Evolutionary conservation across 768 basidiomycete species (phyloP).

Genomic region (Hortiboletus flavorubellus): DNA sequence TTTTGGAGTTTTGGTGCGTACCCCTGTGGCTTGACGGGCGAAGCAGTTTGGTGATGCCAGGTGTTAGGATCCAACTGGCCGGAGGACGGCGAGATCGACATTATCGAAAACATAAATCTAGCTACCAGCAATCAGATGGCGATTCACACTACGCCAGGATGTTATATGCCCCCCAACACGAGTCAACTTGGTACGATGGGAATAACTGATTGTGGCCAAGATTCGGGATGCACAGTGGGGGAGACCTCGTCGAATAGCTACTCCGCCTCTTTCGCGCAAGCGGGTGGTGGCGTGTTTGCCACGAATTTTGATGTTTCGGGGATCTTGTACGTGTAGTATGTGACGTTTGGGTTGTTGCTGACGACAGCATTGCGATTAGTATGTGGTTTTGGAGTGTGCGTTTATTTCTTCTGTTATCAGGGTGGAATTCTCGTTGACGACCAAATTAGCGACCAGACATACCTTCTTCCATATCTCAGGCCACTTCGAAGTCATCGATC

Average conservation of each 20-base stretch:
- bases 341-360: not conserved
- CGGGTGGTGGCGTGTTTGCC: conserved; percentile 65
- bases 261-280: conserved; percentile 15
- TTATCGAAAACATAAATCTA: conserved; percentile 58
- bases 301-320: conserved; percentile 63
- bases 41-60: not conserved
- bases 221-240: conserved; percentile 29
- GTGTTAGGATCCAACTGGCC: conserved; percentile 38
- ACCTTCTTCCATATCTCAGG: conserved; percentile 34
- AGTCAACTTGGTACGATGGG: conserved; percentile 34
- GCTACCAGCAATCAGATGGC: conserved; percentile 53
- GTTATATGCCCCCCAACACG: conserved; percentile 30
- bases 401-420: conserved; percentile 3
- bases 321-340: conserved; percentile 37
- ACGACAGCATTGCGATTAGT: conserved; percentile 18
- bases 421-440: conserved; percentile 12
- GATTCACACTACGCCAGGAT: conserved; percentile 45
- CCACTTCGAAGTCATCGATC: conserved; percentile 33
- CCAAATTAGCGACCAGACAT: conserved; percentile 34
- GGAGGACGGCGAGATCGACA: conserved; percentile 52
- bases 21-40: not conserved
- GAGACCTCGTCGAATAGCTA: conserved; percentile 33
- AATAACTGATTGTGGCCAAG: conserved; percentile 20
- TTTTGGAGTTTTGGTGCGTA: conserved; percentile 31
- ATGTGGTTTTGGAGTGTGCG: conserved; percentile 52